Base-by-base conservation (phyloP, 768 basidiomycete species). In the Suillus plorans region DNA sequence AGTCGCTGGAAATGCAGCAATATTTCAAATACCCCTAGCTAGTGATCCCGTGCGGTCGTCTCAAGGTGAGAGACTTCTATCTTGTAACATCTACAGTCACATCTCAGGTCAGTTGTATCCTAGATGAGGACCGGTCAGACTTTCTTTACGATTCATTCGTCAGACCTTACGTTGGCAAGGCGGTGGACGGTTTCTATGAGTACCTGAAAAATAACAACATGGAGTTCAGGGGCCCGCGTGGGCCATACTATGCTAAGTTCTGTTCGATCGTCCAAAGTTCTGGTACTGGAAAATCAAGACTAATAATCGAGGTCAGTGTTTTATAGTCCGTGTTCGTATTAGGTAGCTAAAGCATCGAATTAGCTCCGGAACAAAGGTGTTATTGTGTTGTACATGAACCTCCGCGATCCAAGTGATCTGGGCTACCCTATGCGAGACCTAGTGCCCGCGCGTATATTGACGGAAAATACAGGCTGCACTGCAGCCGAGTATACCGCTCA, bases 181-280 rank as follows among this genome's bases (percentile, higher is more conserved):
- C 65, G 2, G 66, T 64, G 14, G 66, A 69, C 8, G 64, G 71
- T 6, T 69, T 72, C 44, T 67, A 65, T 36, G 66, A 72, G 42
- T 72, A 70, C 52, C 53, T 71, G 39, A 53, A 47, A 25, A 50
- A 20, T 12, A 66, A 69, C 42, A 62, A 70, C 36, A 45, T 41
- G 3, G 20, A 16, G 7, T 66, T 63, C 45, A 28, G 20, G 3
- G 31, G n/a, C 13, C 5, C 13, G 7, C 7, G 7, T 10, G 49
- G 42, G 13, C 9, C 34, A 28, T 50, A 63, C 7, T 67, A 67
- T 55, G 66, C 58, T 20, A 68, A 67, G 22, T 63, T 60, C 34
- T 63, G 68, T n/a, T 65, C 62, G 0, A 61, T 71, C 5, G 59
- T 70, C 2, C 69, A 69, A 63, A 71, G 70, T 55, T 71, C 69